A percentile compares a stretch with the other conserved stretches of the same genome.
phyloP scores from a whole-genome alignment of 2,329 filamentous ascomycete species.

The Diaporthe ilicicola region DNA sequence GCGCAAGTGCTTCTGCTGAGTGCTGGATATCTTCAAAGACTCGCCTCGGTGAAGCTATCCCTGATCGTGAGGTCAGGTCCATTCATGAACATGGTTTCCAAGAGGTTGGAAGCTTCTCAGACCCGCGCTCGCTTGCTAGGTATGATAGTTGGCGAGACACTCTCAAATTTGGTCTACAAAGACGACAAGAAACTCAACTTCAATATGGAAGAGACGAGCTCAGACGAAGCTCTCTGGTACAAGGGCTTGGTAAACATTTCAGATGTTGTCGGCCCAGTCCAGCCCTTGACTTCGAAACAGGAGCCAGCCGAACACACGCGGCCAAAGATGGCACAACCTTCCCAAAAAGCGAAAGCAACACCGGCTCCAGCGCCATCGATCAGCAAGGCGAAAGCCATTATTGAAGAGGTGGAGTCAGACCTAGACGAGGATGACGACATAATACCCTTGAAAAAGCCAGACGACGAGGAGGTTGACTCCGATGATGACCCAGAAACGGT shows the following conservation, averaged over 20 bases:
- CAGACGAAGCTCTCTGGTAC: slow-evolving; percentile 79
- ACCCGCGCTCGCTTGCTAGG: slow-evolving; percentile 81
- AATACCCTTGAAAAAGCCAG: slow-evolving; percentile 82
- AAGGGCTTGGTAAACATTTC: slow-evolving; percentile 69
- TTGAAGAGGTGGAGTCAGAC: slow-evolving; percentile 72
- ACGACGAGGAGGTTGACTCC: slow-evolving; percentile 88
- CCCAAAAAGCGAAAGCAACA: slow-evolving; percentile 41
- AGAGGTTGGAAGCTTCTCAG: slow-evolving; percentile 82
- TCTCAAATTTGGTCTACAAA: slow-evolving; percentile 71
- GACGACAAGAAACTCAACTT: slow-evolving; percentile 81
- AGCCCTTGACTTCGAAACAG: slow-evolving; percentile 51
- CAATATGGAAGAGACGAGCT: slow-evolving; percentile 79
- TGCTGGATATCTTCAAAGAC: slow-evolving; percentile 78
- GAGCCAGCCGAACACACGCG: slow-evolving; percentile 25
- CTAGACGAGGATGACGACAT: slow-evolving; percentile 74
- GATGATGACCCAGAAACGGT: slow-evolving; percentile 92
- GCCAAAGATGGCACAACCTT: slow-evolving; percentile 38
- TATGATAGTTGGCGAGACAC: slow-evolving; percentile 83
- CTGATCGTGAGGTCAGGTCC: slow-evolving; percentile 74
- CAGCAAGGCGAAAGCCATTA: slow-evolving; percentile 53
- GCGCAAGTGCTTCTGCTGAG: slow-evolving; percentile 80
- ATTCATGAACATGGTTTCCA: slow-evolving; percentile 84
- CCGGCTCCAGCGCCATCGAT: slow-evolving; percentile 41
- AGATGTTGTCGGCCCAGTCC: slow-evolving; percentile 69
- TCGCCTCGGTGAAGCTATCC: slow-evolving; percentile 70